Base-by-base conservation (phyloP, 1,284 basidiomycete species). In the Mycena sp. region DNA sequence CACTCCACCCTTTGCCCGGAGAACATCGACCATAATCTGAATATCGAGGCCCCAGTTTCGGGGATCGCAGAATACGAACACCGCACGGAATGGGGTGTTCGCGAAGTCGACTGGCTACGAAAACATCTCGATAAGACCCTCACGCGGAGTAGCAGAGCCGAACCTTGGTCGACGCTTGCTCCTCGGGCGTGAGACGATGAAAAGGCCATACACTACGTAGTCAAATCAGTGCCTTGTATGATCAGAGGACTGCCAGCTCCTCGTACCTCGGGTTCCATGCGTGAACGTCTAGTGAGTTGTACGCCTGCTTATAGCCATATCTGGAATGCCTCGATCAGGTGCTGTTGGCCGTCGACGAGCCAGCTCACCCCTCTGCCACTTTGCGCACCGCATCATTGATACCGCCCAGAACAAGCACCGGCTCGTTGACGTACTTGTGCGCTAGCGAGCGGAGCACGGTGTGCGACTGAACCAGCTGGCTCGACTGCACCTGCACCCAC, bases 61-160 rank as follows among this genome's bases (percentile, higher is more conserved):
- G 38, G 92, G 91, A 79, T 99, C 97, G 78, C 98, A 95, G 74
- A 97, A 93, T 48, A 98, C 93, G 66, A 99, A 89, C 57, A 96
- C 85, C 9, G 96, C 95, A 28, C 86, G 83, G 67, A 99, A 88
- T 16, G 85, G 83, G 1, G 80, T 91, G 59, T 85, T 75, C 11
- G 90, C 88, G 76, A 98, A 96, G 76, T 98, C 91, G 21, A 83
- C 80, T 37, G 72, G 66, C 85, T 23, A 35, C 44, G 17, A 57
- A 29, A 38, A 26, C 14, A 21, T 21, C 28, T 23, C n/a, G n/a
- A 30, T 16, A 46, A 51, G 35, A 59, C 19, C 59, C 28, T 49
- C 29, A 37, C 49, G 4, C 10, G 25, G 19, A 1, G 41, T 4
- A 4, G 30, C 3, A 54, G 57, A 70, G 14, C 14, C 78, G 61